Evolutionary conservation across 1,284 basidiomycete species (phyloP).

Genomic region (Ceratorhiza oryzae-sativae): DNA sequence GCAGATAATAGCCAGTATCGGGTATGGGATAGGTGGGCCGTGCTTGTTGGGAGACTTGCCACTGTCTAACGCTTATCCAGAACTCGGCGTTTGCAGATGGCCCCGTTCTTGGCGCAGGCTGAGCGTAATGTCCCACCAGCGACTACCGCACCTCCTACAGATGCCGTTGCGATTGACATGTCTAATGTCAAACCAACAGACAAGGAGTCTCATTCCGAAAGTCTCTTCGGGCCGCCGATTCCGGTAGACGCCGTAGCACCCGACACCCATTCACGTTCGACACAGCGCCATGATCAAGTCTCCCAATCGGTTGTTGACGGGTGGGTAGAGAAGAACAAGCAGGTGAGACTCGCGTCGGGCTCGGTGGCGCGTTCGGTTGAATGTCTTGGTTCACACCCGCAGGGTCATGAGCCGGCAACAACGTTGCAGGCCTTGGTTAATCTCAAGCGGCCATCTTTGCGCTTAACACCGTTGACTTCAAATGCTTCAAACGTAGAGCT

Average conservation of each 20-base stretch:
- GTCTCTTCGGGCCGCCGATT: constrained; percentile 76
- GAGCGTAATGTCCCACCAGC: constrained; percentile 58
- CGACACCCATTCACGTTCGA: not conserved
- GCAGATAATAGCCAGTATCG: constrained; percentile 30
- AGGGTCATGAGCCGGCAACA: constrained; percentile 68
- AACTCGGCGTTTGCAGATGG: constrained; percentile 57
- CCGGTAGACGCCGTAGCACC: constrained; percentile 54
- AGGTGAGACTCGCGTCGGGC: not conserved
- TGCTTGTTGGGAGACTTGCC: constrained; percentile 51
- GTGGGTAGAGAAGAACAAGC: constrained; percentile 33
- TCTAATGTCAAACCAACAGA: constrained; percentile 48
- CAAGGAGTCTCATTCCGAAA: constrained; percentile 61
- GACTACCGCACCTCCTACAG: constrained; percentile 52
- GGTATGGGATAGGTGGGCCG: constrained; percentile 22
- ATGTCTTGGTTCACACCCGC: not conserved
- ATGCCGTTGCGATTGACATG: constrained; percentile 54
- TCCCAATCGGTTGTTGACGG: not conserved
- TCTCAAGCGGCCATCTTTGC: constrained; percentile 83
- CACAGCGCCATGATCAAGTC: constrained; percentile 13
- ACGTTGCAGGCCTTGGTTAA: constrained; percentile 91
- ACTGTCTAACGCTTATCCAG: constrained; percentile 55
- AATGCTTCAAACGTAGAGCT: constrained; percentile 26
- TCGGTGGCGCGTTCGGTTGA: not conserved
- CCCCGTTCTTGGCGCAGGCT: constrained; percentile 60
- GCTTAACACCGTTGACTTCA: constrained; percentile 66